Evolutionary conservation across 2,329 filamentous ascomycete genomes (phyloP), one percentile per base, ranked within the genome.

Genomic region (Podosphaera aphanis): DNA sequence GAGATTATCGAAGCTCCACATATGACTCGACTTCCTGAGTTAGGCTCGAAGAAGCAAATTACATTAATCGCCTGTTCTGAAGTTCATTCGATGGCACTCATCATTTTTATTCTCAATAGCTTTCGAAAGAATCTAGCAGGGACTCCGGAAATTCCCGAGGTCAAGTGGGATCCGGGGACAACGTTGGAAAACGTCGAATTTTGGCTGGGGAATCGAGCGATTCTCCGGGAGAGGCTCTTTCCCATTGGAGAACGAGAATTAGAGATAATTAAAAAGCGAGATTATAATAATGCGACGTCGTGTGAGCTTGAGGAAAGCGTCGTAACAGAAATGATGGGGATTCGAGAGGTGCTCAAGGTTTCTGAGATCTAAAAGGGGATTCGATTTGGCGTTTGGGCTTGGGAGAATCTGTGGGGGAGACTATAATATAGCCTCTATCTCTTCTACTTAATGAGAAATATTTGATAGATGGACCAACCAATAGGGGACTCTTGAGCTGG

Each of bases 101-200:
- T 94, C 48, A 77, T 74, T 0, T 70, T 73, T 40, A 79, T 93
- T 5, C 65, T 95, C 3, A 70, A 72, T 5, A 72, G 71, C 6
- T 73, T 83, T 55, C 70, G 73, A 16, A 70, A 57, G 56, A 74
- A 66, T 45, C 31, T 51, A 8, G 65, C 69, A 8, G 83, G 81
- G 43, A 70, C 70, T n/a, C 73, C 78, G 19, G 77, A 84, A 20
- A 77, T 94, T 1, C 73, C 78, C 13, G 66, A 73, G 7, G 67
- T 94, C 5, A 69, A 74, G 45, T 93, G 83, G 77, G 83, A 94
- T 57, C 68, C 72, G 11, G 67, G 69, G 0, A 67, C 68, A 1
- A 70, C 92, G 41, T 70, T 79, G 51, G 86, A 93, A 58, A 84
- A 90, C 55, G 73, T 92, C 4, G 83, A 93, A 52, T 82, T 81